Evolutionary conservation across 1,284 basidiomycete species (phyloP), one percentile per base, ranked within the genome.

Genomic region (Malassezia furfur): DNA sequence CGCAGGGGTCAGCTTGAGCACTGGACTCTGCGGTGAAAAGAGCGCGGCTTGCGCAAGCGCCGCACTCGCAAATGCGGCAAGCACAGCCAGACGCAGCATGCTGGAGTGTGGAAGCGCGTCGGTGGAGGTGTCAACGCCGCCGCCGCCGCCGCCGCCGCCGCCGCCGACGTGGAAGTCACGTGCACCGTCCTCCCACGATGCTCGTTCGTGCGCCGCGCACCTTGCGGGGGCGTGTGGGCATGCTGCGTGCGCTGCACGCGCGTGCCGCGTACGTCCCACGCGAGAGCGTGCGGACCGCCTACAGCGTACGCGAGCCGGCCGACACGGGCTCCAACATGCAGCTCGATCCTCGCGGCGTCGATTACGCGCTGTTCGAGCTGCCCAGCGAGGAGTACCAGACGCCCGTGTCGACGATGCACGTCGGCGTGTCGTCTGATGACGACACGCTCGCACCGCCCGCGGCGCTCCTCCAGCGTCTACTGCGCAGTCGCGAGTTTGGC

Each of bases 301-400:
- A 46, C 34, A 21, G 30, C 15, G 34, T 34, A 21, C 19, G 40
- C 21, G 25, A 28, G 2, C 8, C 5, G 43, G 38, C 38, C 2
- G 38, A 17, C 14, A n/a, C 25, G 21, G 51, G 60, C 6, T 63
- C 67, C 15, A 70, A 70, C 57, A 59, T 60, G 37, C 60, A 66
- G 11, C 62, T 66, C 25, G 65, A 70, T 44, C 64, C 67, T 0
- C 56, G 55, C 0, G 67, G 67, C 37, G 60, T 70, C 40, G 67
- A 70, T 50, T 67, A 63, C 36, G 60, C 51, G 11, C 60, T 70
- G 14, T 70, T 70, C 41, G 67, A 70, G 41, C 6, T 38, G 36
- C 51, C 47, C 7, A 28, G 46, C 1, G 22, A 3, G 21, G 57
- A 59, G 48, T 59, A 59, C 32, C 11, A 2, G 11, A 19, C 12